Evolutionary conservation across 306 rosid species (phyloP), one percentile per base, ranked within the genome.

Genomic region (Prunus dulcis): DNA sequence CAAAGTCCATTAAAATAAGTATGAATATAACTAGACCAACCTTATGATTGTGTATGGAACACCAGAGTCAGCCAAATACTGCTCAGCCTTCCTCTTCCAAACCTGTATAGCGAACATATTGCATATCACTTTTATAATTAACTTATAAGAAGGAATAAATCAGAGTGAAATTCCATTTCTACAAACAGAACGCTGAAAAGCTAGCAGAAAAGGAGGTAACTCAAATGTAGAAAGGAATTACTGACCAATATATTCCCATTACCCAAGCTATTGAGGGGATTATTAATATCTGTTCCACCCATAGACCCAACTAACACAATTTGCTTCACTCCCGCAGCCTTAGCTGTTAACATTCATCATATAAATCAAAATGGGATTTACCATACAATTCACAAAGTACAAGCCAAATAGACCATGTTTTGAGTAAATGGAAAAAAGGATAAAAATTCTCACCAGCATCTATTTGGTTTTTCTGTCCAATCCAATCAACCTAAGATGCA

Each of bases 11-110:
- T 15, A 5, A 43, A 58, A 46, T 9, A 15, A 68, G 22, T 68
- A 10, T 6, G 58, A 73, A 45, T 27, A 61, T 50, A 32, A 72
- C 67, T 60, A 74, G n/a, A 55, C 62, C 23, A 80, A 92, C 98
- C 98, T 89, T 84, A 95, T 89, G 79, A 95, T 95, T 10, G 97
- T 92, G 86, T 92, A 95, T 9, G 98, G 90, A 75, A 92, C 4
- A 46, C 97, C 97, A 58, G 97, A 95, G 74, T 90, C 93, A n/a
- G 92, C 91, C 73, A 95, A 87, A 87, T 95, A 95, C 81, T 90
- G 90, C 88, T 95, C 98, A 64, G 97, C 96, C 82, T 95, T 95
- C 77, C 98, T 89, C 89, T 95, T 95, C 98, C 98, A 95, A 73
- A 95, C 81, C 98, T 95, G 84, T 69, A 15, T 20, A 14, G 41